phyloP scores from a whole-genome alignment of 306 rosid genomes.

The Sophora flavescens region DNA sequence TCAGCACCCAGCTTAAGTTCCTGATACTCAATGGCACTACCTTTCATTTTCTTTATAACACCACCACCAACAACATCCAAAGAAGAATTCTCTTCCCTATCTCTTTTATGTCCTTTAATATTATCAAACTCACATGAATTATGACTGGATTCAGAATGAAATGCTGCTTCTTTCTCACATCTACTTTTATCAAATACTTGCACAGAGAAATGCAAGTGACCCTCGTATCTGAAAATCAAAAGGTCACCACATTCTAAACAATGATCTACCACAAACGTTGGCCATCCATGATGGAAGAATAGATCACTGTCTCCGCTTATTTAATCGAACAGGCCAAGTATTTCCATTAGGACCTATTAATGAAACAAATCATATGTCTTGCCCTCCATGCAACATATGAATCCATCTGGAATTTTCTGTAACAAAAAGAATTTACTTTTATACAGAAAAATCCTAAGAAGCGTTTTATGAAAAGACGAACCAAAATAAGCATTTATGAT shows the following conservation, averaged over 20 bases:
- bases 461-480: no score
- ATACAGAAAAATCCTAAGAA: constrained; percentile 28
- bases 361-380: constrained; percentile 60
- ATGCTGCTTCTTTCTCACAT: constrained; percentile 87
- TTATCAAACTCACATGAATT: constrained; percentile 42
- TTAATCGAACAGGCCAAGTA: constrained; percentile 67
- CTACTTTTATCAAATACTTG: constrained; percentile 80
- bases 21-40: constrained; percentile 48
- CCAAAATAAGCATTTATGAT: no score
- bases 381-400: constrained; percentile 67
- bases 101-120: constrained; percentile 48
- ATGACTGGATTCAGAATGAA: constrained; percentile 69
- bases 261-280: constrained; percentile 75
- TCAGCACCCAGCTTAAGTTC: constrained; percentile 41
- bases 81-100: constrained; percentile 56
- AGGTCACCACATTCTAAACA: constrained; percentile 78
- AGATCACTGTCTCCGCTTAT: constrained; percentile 64
- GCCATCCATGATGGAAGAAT: constrained; percentile 80
- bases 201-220: constrained; percentile 74
- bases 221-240: constrained; percentile 82
- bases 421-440: constrained; percentile 39
- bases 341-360: constrained; percentile 86
- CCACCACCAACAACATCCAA: constrained; percentile 51
- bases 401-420: constrained; percentile 82
- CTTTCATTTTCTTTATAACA: constrained; percentile 66